Evolutionary conservation across 2,329 filamentous ascomycete species (phyloP).

Genomic region (Lasiodiplodia gonubiensis): DNA sequence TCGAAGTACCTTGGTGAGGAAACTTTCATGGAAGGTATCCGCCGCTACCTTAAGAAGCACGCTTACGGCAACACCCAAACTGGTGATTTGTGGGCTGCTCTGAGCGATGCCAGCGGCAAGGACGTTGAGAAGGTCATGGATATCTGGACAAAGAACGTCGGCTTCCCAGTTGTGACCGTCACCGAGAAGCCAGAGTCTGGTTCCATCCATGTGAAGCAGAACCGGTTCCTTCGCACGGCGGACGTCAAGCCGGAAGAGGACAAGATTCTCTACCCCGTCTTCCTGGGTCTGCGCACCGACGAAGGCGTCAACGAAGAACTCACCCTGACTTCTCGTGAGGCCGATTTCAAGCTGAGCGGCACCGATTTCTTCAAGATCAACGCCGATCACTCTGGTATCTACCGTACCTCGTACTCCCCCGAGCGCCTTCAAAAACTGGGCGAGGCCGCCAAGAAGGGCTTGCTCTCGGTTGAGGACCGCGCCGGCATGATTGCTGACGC

Average conservation of each 20-base stretch:
- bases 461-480: slow-evolving; percentile 85
- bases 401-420: slow-evolving; percentile 85
- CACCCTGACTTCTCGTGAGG: slow-evolving; percentile 74
- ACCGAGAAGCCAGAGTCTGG: slow-evolving; percentile 73
- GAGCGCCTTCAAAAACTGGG: slow-evolving; percentile 87
- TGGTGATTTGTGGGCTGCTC: slow-evolving; percentile 84
- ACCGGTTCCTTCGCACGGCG: slow-evolving; percentile 89
- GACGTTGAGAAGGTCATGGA: slow-evolving; percentile 89
- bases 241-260: slow-evolving; percentile 96
- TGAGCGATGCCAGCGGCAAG: slow-evolving; percentile 89
- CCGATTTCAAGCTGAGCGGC: slow-evolving; percentile 75
- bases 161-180: slow-evolving; percentile 88
- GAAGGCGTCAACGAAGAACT: slow-evolving; percentile 80
- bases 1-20: slow-evolving; percentile 95
- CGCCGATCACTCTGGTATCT: slow-evolving; percentile 90
- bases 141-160: slow-evolving; percentile 96
- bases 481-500: slow-evolving; percentile 93
- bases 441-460: slow-evolving; percentile 78
- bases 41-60: slow-evolving; percentile 91
- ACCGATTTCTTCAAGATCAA: slow-evolving; percentile 96
- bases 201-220: slow-evolving; percentile 87
- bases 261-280: slow-evolving; percentile 83
- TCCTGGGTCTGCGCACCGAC: slow-evolving; percentile 83
- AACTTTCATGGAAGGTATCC: slow-evolving; percentile 87
- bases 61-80: slow-evolving; percentile 96